Evolutionary conservation across 2,329 filamentous ascomycete species (phyloP), one percentile per base, ranked within the genome.

Genomic region (Mollisia scopiformis): DNA sequence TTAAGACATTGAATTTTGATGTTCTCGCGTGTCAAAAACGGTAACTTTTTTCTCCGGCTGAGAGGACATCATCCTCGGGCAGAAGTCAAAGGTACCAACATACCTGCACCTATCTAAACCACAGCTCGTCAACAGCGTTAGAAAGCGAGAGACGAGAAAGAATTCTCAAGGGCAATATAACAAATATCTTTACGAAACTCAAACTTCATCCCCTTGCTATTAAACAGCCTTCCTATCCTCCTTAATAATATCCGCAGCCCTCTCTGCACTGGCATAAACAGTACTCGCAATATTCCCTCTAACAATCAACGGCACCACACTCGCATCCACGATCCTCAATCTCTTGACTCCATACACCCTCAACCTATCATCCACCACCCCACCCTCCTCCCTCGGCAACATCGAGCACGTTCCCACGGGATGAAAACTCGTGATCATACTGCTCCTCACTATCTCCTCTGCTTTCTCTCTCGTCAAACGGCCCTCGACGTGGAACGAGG

Each of bases 401-500:
- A 49, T 49, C 5, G 13, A 3, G 16, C 25, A 28, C 11, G 46
- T 49, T 3, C 46, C 46, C 10, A 49, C 25, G 21, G 35, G 30
- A 39, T 37, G 33, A 8, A 39, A 55, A 41, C 33, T 23, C 13
- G 52, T 43, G 28, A 41, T 43, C 33, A 43, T 28, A 30, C 27
- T 37, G n/a, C 27, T 19, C 35, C 16, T 43, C 27, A 35, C 35
- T 2, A 27, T 23, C 25, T 39, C 35, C 33, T 39, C 50, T 25
- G 59, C 63, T 37, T 35, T 61, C 19, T 35, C 50, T 27, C 47
- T 55, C 14, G 41, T 50, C 23, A 61, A 21, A 14, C 47, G 35
- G 82, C 69, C 2, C 80, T 76, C 81, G 87, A 85, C 0, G 77
- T 73, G 82, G 82, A 87, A 0, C 84, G 85, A 67, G 85, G 53